Evolutionary conservation across 805 yeast species (phyloP), one percentile per base, ranked within the genome.

Genomic region (Sungouiella thailandica): DNA sequence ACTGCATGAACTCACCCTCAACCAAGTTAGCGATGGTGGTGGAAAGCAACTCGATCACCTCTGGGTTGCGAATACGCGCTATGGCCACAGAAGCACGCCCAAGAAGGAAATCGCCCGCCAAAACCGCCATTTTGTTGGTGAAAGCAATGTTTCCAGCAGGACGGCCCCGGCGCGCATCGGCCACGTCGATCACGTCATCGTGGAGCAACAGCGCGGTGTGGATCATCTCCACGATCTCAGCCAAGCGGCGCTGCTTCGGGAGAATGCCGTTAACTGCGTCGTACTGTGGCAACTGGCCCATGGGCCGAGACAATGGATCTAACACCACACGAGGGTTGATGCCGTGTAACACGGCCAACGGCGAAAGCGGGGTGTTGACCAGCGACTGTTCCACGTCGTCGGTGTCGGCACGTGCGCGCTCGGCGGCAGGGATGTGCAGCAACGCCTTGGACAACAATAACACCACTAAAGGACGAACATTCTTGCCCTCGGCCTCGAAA

Each of bases 1-100:
- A 74, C 64, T 93, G 98, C 97, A 93, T 93, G 57, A 93, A 90
- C 63, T 93, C 98, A 32, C 98, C 98, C 63, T 93, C 98, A 1
- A 93, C 97, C 40, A 93, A 70, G 56, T 93, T 93, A 9, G 97
- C 98, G 55, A 93, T 93, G 20, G 96, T 83, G 10, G 96, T 90
- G 3, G 97, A 88, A 66, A 93, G 77, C 41, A 93, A 70, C 64
- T 93, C 98, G 38, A 88, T 89, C 29, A 93, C 98, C 65, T 93
- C 97, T n/a, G 96, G 90, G 57, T 93, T 90, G 53, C 97, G 72
- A 32, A 93, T 65, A 40, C 98, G 69, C 9, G 97, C 94, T 44
- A 93, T 80, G 2, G 96, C 89, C 7, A 93, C 97, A 0, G 97
- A 89, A 0, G 98, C 97, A 49, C 98, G 74, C 12, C 96, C 98